These are phyloP conservation scores for Linum lewisii DNA, from an alignment of 345 rosid species.

Conservation along the genomic window DNA sequence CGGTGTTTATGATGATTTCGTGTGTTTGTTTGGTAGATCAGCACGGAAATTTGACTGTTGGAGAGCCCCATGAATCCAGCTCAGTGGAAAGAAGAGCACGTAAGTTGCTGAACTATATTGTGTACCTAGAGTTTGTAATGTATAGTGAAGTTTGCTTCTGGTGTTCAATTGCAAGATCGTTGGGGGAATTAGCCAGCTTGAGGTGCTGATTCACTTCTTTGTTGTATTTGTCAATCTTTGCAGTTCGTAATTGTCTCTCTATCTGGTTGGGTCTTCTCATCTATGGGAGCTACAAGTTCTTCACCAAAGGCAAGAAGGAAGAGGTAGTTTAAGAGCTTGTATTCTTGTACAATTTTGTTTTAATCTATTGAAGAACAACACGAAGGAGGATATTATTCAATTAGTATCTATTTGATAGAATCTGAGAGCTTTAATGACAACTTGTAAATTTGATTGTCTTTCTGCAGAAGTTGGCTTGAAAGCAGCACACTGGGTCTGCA, in stretches of 20 bases:
- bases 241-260: conserved; percentile 33
- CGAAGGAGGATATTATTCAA: too few species aligned
- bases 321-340: conserved; percentile 15
- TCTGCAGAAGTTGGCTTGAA: too few species aligned
- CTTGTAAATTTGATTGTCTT: too few species aligned
- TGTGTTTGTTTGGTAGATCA: conserved; percentile 20
- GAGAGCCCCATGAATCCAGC: conserved; percentile 30
- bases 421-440: too few species aligned
- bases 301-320: conserved; percentile 25
- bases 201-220: conserved; percentile 2
- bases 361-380: too few species aligned
- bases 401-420: too few species aligned
- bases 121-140: background rate
- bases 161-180: too few species aligned
- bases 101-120: conserved; percentile 9
- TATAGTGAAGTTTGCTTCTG: background rate
- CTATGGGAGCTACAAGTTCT: conserved; percentile 26
- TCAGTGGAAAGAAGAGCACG: conserved; percentile 42
- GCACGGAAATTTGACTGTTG: conserved; percentile 29
- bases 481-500: conserved; percentile 31
- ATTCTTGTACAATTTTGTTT: conserved; percentile 5
- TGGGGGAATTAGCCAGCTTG: background rate
- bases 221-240: conserved; percentile 8
- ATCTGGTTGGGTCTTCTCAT: conserved; percentile 26
- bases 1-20: background rate